phyloP scores from a whole-genome alignment of 2,329 filamentous ascomycete species.

The Aspergillus fumigatus region DNA sequence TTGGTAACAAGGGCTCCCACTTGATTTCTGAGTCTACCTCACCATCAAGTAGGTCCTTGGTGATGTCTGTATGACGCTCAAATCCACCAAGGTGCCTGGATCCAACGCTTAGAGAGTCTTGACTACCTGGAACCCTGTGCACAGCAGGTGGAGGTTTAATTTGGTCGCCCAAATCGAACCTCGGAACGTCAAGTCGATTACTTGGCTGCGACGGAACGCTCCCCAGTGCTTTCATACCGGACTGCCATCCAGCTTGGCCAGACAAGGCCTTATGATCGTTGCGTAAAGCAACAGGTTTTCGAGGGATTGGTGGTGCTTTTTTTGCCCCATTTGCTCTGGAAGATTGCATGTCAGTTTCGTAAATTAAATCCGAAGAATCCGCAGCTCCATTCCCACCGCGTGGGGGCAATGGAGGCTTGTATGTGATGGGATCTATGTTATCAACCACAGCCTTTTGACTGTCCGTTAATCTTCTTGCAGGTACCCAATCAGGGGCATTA shows the following conservation, averaged over 20 bases:
- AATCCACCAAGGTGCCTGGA: too few species aligned
- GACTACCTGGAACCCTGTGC: background rate
- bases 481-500: conserved; percentile 79
- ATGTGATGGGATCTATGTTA: conserved; percentile 1
- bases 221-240: background rate
- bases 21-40: conserved; percentile 17
- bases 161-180: background rate
- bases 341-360: background rate
- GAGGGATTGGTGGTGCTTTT: conserved; percentile 55
- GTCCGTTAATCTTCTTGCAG: conserved; percentile 12
- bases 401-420: conserved; percentile 23
- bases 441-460: conserved; percentile 10
- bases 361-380: background rate
- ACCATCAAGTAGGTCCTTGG: conserved; percentile 23
- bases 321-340: conserved; percentile 14
- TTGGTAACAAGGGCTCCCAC: conserved; percentile 31
- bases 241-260: background rate
- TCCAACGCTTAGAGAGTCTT: background rate
- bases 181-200: background rate
- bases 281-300: conserved; percentile 52
- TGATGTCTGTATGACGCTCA: background rate
- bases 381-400: conserved; percentile 8
- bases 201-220: background rate
- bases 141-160: background rate
- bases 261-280: background rate